Evolutionary conservation across 306 rosid genomes (phyloP).

Genomic region (Acacia melanoxylon): DNA sequence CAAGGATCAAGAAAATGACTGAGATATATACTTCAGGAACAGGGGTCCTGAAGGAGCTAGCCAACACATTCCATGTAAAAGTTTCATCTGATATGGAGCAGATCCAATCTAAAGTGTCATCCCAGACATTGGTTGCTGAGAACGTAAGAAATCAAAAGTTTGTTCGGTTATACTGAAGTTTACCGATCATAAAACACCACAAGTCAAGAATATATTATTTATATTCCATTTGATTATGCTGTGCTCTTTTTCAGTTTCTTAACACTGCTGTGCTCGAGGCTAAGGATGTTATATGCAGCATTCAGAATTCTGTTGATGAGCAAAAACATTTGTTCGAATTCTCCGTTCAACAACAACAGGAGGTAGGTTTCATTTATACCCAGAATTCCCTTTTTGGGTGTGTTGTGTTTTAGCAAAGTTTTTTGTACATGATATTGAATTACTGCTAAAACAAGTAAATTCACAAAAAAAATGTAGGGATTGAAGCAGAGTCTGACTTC

Average conservation of each 20-base stretch:
- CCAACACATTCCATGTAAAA: slow-evolving; percentile 59
- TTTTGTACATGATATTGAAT: not conserved
- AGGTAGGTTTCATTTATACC: slow-evolving; percentile 45
- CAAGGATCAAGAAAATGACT: slow-evolving; percentile 67
- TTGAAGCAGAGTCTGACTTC: slow-evolving; percentile 59
- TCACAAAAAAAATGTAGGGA: slow-evolving; percentile 53
- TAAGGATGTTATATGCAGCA: slow-evolving; percentile 56
- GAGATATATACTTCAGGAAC: slow-evolving; percentile 68
- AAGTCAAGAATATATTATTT: not conserved
- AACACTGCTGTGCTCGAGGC: slow-evolving; percentile 67
- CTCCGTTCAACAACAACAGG: slow-evolving; percentile 66
- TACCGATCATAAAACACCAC: not conserved
- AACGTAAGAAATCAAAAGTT: slow-evolving; percentile 42
- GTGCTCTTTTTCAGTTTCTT: slow-evolving; percentile 59
- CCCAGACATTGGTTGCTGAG: slow-evolving; percentile 63
- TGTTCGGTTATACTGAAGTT: not conserved
- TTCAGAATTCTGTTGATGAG: slow-evolving; percentile 69
- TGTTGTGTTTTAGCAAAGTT: not conserved
- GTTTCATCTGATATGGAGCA: slow-evolving; percentile 72
- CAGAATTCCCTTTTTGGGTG: not conserved
- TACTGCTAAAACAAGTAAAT: slow-evolving; percentile 29
- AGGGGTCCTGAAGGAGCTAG: slow-evolving; percentile 59
- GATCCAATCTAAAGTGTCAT: slow-evolving; percentile 52
- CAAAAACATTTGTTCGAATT: slow-evolving; percentile 66
- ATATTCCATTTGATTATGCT: slow-evolving; percentile 12